Base-by-base conservation (phyloP, 208 protist species). In the Trypanosoma avium region DNA sequence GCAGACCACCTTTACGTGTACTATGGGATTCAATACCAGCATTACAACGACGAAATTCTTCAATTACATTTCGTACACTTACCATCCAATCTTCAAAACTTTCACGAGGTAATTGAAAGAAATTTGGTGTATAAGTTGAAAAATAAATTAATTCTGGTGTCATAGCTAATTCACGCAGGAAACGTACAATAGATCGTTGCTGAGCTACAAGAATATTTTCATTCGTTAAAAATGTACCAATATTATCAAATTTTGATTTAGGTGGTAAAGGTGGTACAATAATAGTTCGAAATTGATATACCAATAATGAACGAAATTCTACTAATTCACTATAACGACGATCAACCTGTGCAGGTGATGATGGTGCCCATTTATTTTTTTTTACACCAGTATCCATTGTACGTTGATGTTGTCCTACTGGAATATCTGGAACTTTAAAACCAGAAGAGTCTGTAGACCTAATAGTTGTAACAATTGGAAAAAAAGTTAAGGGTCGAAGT, bases 251-350 rank as follows among this genome's bases (percentile, higher is more conserved):
- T 46, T 62, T 74, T 43, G 59, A 84, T 78, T 95, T 95, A 12
- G 76, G 69, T 22, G 83, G 82, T 43, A 95, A 73, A n/a, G 89
- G 89, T 0, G 89, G 84, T 5, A 95, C 70, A 36, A 95, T 79
- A 24, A 95, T 48, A 8, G 53, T 79, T 12, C 84, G 86, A 62
- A 90, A 92, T 64, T 93, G 84, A 52, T 81, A 84, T 24, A 68
- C 70, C 7, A 95, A 77, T 21, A 93, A 65, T 26, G 77, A 59
- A 0, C 89, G 86, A 50, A 95, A 77, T 38, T 81, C 75, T 29
- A 84, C 57, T 50, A 95, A 42, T 73, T 95, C 89, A 52, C 79
- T 91, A 78, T 95, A 95, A 12, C 89, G 77, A 4, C 89, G 86
- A 59, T 92, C 77, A n/a, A 92, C 73, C 30, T 70, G 54, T 29